Conservation (phyloP, 345 rosid species). For the Hibiscus tridactylites region DNA sequence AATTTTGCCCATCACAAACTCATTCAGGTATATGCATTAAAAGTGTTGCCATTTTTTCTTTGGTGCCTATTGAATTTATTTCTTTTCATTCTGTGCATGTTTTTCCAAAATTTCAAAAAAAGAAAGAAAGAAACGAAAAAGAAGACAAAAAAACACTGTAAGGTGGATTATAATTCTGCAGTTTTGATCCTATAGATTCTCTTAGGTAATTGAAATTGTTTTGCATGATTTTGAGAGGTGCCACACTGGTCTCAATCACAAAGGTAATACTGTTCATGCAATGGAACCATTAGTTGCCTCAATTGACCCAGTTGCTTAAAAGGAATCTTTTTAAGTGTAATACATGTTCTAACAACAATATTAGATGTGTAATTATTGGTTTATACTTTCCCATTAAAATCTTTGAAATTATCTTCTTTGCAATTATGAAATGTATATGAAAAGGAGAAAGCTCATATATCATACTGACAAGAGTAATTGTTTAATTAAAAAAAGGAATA, state of each 20-base stretch:
- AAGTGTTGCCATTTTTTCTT: not conserved
- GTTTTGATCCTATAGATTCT: not conserved
- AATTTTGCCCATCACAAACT: conserved; percentile 86
- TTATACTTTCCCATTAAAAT: not conserved
- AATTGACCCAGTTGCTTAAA: not conserved
- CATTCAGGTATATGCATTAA: conserved; percentile 56
- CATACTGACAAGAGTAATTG: not conserved
- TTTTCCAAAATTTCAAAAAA: no score
- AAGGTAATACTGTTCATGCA: not conserved
- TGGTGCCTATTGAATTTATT: not conserved
- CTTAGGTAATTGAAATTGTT: not conserved
- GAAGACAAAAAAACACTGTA: not conserved
- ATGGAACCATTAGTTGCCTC: not conserved
- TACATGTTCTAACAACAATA: not conserved
- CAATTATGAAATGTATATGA: not conserved
- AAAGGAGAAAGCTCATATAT: not conserved
- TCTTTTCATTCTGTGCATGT: not conserved
- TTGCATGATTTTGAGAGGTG: not conserved
- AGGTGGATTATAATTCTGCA: not conserved
- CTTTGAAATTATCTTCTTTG: not conserved
- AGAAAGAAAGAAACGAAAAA: no score
- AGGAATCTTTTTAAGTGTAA: not conserved
- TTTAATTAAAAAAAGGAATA: not conserved
- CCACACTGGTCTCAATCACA: not conserved
- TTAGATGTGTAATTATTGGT: not conserved